Conservation (phyloP, 352 stramenopile genomes). For the Phytophthora chlamydospora region DNA sequence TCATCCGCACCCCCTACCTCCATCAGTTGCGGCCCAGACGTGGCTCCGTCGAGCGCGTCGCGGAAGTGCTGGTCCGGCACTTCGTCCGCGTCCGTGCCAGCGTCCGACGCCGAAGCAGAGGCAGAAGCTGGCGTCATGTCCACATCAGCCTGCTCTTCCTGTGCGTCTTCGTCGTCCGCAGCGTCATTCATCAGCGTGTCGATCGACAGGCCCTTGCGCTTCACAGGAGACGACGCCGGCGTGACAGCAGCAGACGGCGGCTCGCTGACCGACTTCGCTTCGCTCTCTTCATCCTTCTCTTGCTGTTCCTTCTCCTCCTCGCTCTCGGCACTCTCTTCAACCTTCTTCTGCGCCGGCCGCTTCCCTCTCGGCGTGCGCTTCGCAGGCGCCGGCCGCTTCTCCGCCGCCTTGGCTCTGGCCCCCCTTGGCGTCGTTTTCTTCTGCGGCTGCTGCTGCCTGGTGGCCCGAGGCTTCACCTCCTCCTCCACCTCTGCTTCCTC, state of each 20-base stretch:
- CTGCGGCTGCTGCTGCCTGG: conserved; percentile 20
- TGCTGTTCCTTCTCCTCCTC: conserved; percentile 25
- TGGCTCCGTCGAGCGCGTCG: conserved; percentile 45
- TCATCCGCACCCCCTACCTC: conserved; percentile 34
- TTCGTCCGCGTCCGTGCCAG: conserved; percentile 32
- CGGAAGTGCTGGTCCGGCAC: conserved; percentile 61
- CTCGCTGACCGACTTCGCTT: conserved; percentile 28
- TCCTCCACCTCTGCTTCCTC: conserved; percentile 20
- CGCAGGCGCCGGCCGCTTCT: conserved; percentile 4
- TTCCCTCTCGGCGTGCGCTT: conserved; percentile 30
- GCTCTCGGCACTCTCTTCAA: conserved; percentile 37
- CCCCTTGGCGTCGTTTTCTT: conserved; percentile 32
- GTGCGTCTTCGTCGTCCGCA: conserved; percentile 33
- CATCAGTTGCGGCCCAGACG: conserved; percentile 55
- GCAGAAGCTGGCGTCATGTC: conserved; percentile 31
- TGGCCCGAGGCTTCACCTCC: conserved; percentile 14
- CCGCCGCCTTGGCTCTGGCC: conserved; percentile 27
- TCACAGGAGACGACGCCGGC: conserved; percentile 45
- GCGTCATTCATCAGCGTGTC: conserved; percentile 60
- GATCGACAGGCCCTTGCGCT: conserved; percentile 63
- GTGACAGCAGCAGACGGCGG: conserved; percentile 32
- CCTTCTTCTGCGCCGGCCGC: conserved; percentile 24
- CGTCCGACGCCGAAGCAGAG: conserved; percentile 31
- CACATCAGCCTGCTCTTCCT: conserved; percentile 27
- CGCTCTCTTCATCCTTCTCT: conserved; percentile 21